Percentiles rank a stretch among this genome's conserved stretches.
These are phyloP conservation scores for Jimgerdemannia lactiflua DNA, from an alignment of 192 early-diverging fungal genomes.

Conservation along the genomic window DNA sequence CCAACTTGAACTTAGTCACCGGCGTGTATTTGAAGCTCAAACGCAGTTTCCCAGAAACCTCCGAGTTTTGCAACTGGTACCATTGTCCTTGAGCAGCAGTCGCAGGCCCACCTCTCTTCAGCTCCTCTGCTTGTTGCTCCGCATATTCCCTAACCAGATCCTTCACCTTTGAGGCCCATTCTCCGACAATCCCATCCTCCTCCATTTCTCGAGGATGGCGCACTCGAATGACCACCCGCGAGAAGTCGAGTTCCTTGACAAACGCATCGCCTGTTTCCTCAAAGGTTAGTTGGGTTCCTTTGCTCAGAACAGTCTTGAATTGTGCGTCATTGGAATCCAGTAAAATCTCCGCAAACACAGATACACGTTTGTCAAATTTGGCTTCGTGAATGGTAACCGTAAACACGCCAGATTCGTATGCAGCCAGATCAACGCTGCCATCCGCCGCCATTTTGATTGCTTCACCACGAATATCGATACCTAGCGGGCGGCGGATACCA, in stretches of 20 bases:
- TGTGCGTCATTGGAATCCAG: conserved; percentile 44
- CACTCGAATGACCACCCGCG: conserved; percentile 40
- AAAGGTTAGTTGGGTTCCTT: conserved; percentile 24
- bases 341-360: conserved; percentile 39
- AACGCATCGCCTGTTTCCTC: conserved; percentile 39
- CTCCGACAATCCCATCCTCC: conserved; percentile 26
- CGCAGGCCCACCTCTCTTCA: not conserved
- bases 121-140: not conserved
- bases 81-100: not conserved
- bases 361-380: conserved; percentile 13
- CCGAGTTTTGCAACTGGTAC: not conserved
- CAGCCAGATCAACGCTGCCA: conserved; percentile 24
- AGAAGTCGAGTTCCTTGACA: conserved; percentile 58
- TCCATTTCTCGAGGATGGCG: conserved; percentile 29
- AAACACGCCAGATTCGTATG: conserved; percentile 52
- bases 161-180: conserved; percentile 11
- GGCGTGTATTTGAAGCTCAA: conserved; percentile 45
- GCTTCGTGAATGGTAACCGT: conserved; percentile 43
- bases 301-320: conserved; percentile 35
- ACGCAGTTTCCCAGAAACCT: conserved; percentile 25
- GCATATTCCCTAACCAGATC: conserved; percentile 8
- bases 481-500: conserved; percentile 2
- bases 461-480: conserved; percentile 35
- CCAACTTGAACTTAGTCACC: conserved; percentile 36
- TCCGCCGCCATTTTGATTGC: conserved; percentile 24